Evolutionary conservation across 2,329 filamentous ascomycete genomes (phyloP).

Genomic region (Chaetomium sp.): DNA sequence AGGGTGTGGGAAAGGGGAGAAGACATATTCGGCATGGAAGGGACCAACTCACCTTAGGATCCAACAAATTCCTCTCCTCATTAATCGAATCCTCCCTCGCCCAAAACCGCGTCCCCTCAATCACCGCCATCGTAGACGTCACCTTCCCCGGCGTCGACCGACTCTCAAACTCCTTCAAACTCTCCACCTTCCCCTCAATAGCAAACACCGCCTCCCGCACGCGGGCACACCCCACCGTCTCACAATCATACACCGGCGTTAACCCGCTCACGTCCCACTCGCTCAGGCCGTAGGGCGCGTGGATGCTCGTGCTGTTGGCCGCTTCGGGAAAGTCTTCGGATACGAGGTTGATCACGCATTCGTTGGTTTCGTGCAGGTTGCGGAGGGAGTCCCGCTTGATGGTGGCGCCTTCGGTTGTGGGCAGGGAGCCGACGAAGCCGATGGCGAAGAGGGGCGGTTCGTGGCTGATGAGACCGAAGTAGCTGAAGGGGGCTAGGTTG

Average conservation of each 20-base stretch:
- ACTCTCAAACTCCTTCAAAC: slow-evolving; percentile 71
- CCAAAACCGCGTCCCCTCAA: slow-evolving; percentile 87
- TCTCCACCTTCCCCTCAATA: slow-evolving; percentile 73
- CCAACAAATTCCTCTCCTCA: slow-evolving; percentile 65
- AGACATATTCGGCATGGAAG: too few relatives aligned
- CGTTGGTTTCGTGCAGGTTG: slow-evolving; percentile 64
- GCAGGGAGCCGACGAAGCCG: slow-evolving; percentile 40
- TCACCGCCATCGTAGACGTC: slow-evolving; percentile 64
- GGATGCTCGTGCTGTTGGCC: slow-evolving; percentile 72
- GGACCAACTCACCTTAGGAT: slow-evolving; percentile 52
- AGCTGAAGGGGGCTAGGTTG: slow-evolving; percentile 84
- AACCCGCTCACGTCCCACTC: slow-evolving; percentile 79
- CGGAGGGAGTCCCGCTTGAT: slow-evolving; percentile 69
- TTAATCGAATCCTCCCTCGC: slow-evolving; percentile 82
- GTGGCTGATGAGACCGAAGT: slow-evolving; percentile 76
- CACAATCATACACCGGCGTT: slow-evolving; percentile 58
- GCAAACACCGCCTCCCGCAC: slow-evolving; percentile 79
- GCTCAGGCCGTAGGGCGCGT: slow-evolving; percentile 67
- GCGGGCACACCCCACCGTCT: slow-evolving; percentile 61
- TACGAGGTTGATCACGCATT: slow-evolving; percentile 85
- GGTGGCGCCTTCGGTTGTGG: slow-evolving; percentile 30
- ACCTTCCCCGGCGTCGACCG: slow-evolving; percentile 63
- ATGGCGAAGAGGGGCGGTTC: slow-evolving; percentile 79
- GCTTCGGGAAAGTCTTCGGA: slow-evolving; percentile 80
- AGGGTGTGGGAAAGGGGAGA: too few relatives aligned